Evolutionary conservation across 148 eudicot genomes (phyloP), one percentile per base, ranked within the genome.

Genomic region (Cornus florida): DNA sequence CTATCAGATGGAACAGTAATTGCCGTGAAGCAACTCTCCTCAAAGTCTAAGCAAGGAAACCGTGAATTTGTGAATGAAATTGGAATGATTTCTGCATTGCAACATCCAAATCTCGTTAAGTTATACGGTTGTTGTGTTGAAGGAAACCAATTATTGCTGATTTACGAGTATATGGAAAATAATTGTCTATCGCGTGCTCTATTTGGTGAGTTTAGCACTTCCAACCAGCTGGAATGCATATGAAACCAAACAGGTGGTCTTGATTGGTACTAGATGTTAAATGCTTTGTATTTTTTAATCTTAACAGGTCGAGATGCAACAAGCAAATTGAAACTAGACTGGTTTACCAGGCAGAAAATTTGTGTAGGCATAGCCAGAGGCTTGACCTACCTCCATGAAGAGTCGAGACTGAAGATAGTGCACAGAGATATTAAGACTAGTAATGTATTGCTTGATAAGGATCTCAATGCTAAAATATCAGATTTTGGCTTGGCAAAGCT

Each of bases 401-500:
- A 89, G 72, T 89, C 92, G 13, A 84, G 84, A 66, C 56, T 89
- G 69, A 89, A 87, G 75, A 87, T 89, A 31, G 90, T 89, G 73
- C 92, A 89, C 33, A 85, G 90, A 82, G 92, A 89, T 70, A 89
- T 89, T 70, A 89, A 89, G 75, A 83, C 92, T 22, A 89, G 92
- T 78, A 89, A 87, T 68, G 78, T 89, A 13, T 81, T 89, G 75
- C 90, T 89, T 70, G 92, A 89, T 70, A 89, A 89, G 75, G 87
- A 87, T 65, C 77, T 89, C 23, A 87, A 85, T 80, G 87, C 92
- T 4, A 89, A 89, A 68, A 89, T 89, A 74, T 87, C 92, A 32
- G 92, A 89, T 80, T 89, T 89, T 76, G 92, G 92, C 41, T 80
- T 89, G 79, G 92, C 92, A 43, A 89, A 89, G 84, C 90, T 87